phyloP scores from a whole-genome alignment of 2,329 filamentous ascomycete genomes.

The Paecilomyces dactylethromorphus region DNA sequence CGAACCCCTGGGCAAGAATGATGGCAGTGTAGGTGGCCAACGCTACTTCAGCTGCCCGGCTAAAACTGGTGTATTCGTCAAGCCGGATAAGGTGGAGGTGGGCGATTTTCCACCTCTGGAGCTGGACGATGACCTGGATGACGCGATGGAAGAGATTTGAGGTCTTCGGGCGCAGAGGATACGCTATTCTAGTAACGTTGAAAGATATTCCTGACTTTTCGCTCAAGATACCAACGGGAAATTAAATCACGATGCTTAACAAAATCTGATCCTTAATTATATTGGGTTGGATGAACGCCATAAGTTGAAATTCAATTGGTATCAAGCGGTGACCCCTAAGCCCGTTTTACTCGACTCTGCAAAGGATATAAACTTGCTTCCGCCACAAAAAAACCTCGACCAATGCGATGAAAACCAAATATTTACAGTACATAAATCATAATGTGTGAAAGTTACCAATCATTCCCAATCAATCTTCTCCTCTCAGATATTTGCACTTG shows the following conservation, averaged over 20 bases:
- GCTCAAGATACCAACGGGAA: background rate
- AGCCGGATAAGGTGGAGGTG: constrained; percentile 56
- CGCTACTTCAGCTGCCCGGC: constrained; percentile 51
- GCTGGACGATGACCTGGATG: constrained; percentile 48
- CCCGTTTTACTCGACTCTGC: background rate
- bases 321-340: background rate
- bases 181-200: background rate
- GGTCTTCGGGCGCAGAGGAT: background rate
- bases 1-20: constrained; percentile 60
- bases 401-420: background rate
- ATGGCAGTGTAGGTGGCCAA: constrained; percentile 46
- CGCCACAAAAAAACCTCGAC: background rate
- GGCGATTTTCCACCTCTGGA: constrained; percentile 51
- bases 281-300: background rate
- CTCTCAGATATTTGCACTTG: background rate
- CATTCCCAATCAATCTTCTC: background rate
- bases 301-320: background rate
- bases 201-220: background rate
- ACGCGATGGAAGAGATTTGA: constrained; percentile 51
- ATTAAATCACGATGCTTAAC: background rate
- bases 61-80: constrained; percentile 54
- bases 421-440: background rate
- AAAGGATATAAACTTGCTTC: background rate
- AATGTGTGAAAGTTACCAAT: background rate
- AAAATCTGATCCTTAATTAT: background rate